Evolutionary conservation across 352 stramenopile genomes (phyloP).

Genomic region (Pythium apleroticum): DNA sequence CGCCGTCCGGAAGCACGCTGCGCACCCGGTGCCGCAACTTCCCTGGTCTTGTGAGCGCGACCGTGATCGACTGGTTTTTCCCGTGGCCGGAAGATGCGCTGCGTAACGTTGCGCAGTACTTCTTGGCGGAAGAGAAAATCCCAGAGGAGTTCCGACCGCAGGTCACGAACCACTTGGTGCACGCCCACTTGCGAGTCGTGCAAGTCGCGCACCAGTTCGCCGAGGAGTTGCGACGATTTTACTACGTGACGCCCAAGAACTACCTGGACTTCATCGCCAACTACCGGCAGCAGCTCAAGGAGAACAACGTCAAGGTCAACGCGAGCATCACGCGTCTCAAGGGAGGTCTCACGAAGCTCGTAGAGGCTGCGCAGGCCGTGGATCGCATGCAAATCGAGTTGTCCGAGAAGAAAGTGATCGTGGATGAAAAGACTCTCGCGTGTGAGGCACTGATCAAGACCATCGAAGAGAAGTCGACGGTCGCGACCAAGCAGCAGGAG

Average conservation of each 20-base stretch:
- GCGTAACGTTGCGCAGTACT: constrained; percentile 92
- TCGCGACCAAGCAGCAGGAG: constrained; percentile 91
- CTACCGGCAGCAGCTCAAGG: constrained; percentile 90
- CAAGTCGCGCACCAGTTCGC: constrained; percentile 89
- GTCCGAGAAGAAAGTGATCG: constrained; percentile 93
- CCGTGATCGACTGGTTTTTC: constrained; percentile 97
- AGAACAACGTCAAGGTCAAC: constrained; percentile 91
- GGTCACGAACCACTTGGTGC: constrained; percentile 90
- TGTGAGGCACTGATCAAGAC: constrained; percentile 94
- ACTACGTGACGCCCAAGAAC: constrained; percentile 98
- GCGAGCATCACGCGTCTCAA: constrained; percentile 87
- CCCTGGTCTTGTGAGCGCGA: constrained; percentile 91
- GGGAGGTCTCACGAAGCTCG: constrained; percentile 92
- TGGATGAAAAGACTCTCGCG: constrained; percentile 93
- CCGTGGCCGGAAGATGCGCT: constrained; percentile 94
- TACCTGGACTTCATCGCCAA: constrained; percentile 96
- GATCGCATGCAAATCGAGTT: constrained; percentile 94
- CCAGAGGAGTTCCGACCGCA: constrained; percentile 80
- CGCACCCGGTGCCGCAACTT: constrained; percentile 95
- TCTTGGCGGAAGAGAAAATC: constrained; percentile 91
- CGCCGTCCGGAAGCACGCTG: constrained; percentile 91
- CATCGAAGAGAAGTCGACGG: constrained; percentile 92
- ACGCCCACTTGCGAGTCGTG: constrained; percentile 91
- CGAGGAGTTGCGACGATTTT: constrained; percentile 90
- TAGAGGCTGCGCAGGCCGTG: constrained; percentile 91